Evolutionary conservation across 2,329 filamentous ascomycete genomes (phyloP), one percentile per base, ranked within the genome.

Genomic region (Leptodontidium sp.): DNA sequence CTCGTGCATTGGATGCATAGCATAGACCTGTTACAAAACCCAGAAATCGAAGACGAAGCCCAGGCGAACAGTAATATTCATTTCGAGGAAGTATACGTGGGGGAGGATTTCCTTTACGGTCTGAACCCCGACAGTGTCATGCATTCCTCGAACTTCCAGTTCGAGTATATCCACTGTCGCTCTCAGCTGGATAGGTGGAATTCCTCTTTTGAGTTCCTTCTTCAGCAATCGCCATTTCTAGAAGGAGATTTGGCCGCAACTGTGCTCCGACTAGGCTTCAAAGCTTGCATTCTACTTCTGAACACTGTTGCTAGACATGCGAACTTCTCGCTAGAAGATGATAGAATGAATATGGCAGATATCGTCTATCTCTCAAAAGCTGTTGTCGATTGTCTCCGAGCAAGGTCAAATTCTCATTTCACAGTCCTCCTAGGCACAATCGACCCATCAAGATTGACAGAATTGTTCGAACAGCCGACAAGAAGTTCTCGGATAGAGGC

Each of bases 1-100:
- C 40, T 68, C 0, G 14, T 65, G 24, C 67, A 73, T 57, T 70
- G 61, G 65, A 45, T 61, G n/a, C 15, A 50, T 49, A 38, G 43
- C 29, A 8, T 49, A 21, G 29, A 49, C 9, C 2, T 32, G 6
- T 32, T 21, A 11, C 24, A 17, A 26, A 21, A 21, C 12, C 21
- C 24, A 24, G 24, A 61, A 2, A n/a, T 6, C 15, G 24, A n/a
- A 32, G 11, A 11, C 17, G 24, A 49, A 6, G 58, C 5, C 5
- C 58, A 58, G 32, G 35, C 7, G 6, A 47, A 4, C 15, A 15
- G 11, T 21, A 26, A 29, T 15, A 29, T 15, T 2, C 21, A 24
- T 11, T 24, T 11, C n/a, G 32, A 43, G 26, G n/a, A 45, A 15
- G 35, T 9, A 26, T 29, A 45, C 11, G 2, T 26, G 14, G 17